Base-by-base conservation (phyloP, 352 stramenopile genomes). In the Pseudoperonospora humuli region DNA sequence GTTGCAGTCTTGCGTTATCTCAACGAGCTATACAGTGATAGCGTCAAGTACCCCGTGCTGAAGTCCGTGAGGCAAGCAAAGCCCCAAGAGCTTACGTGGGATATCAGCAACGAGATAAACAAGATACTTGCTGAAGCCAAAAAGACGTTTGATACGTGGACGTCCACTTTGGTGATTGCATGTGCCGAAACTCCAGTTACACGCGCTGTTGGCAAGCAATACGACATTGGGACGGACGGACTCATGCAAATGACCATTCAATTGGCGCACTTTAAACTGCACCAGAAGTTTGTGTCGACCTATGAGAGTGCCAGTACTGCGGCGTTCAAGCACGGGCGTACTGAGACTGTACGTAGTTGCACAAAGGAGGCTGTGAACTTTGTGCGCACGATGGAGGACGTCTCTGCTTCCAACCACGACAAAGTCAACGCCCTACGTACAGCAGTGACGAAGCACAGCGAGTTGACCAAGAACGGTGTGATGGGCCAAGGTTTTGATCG, bases 191-290 rank as follows among this genome's bases (percentile, higher is more conserved):
- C 75, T 34, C 78, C 76, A 0, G 77, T 91, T 46, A 84, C 75
- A 6, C 64, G 75, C 18, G 54, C 65, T 28, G 70, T 88, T 51
- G 70, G 62, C 6, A 55, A 70, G 10, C 61, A 76, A 42, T 80
- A 91, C 61, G 65, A 67, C 49, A 89, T 93, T 34, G 80, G 82
- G 34, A 83, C 81, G 17, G 85, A 96, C 55, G 85, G 84, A n/a
- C 65, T 95, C 50, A 89, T 94, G 81, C 85, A 96, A 58, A 94
- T 95, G 82, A 67, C 78, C 11, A 92, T 96, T 47, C 85, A 96
- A 61, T 56, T 96, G 18, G 85, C 82, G 49, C 80, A 95, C 63
- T 91, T 74, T 57, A 80, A 82, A 59, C 54, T 89, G 20, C 77
- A 94, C 51, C 52, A 85, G 32, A 67, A 57, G 50, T 93, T 92